Base-by-base conservation (phyloP, 1,284 basidiomycete genomes). In the Pisolithus thermaeus region DNA sequence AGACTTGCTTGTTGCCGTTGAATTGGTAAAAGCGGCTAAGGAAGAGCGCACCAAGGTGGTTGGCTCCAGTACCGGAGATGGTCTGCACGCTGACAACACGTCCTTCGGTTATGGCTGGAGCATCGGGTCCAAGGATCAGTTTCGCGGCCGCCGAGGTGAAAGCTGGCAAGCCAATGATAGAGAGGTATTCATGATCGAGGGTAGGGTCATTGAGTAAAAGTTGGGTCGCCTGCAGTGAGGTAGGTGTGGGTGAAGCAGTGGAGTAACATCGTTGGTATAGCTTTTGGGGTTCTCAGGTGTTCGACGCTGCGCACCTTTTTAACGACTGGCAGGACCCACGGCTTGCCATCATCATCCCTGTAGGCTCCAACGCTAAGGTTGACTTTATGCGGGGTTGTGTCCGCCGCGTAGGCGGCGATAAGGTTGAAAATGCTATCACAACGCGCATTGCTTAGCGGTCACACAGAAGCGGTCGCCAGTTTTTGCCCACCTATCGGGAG, bases 31-130 rank as follows among this genome's bases (percentile, higher is more conserved):
- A 96, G 50, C 80, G 80, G 54, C 84, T 83, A 53, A 99, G 74
- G 76, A 99, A 98, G 45, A 92, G 73, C 1, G 86, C 93, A 28
- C 87, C 97, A 28, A 97, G 77, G 68, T 97, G 92, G 70, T 97
- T 91, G 47, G 94, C 96, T 52, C 97, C 96, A 1, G 96, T 98
- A 35, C 95, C 90, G 16, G 94, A 97, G 61, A 97, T 90, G 12
- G 94, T 95, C 72, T 97, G 94, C 39, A 90, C 86, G 61, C 85
- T 90, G 50, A 77, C 74, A 36, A 83, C 82, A 46, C 90, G 80
- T 39, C 76, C 76, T 60, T 94, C 86, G 56, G 76, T 72, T 59
- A 96, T 74, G 22, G 85, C 90, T 46, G 79, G 73, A 28, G 90
- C 92, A 56, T 87, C 77, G 9, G 73, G 53, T 9, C 92, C 91